These are phyloP conservation scores for Ceratobasidium sp. DNA, from an alignment of 1,284 basidiomycete genomes.

Conservation along the genomic window DNA sequence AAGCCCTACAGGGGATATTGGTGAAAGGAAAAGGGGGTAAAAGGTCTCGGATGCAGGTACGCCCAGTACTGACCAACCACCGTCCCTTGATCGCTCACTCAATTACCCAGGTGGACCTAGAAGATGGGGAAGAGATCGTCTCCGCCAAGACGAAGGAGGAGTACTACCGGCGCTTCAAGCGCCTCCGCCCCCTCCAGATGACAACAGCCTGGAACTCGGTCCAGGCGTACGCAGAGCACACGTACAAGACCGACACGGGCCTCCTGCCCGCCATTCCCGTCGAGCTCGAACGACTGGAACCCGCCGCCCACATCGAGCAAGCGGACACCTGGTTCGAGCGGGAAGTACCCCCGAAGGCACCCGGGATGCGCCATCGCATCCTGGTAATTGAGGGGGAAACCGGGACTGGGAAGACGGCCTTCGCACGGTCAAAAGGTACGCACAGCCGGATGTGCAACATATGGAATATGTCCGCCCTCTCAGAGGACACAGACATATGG, in stretches of 20 bases:
- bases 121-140: background rate
- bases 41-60: background rate
- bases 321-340: background rate
- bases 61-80: too few species aligned
- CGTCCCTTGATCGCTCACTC: too few species aligned
- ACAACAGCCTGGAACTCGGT: constrained; percentile 7
- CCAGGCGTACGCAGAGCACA: background rate
- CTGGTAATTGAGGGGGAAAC: constrained; percentile 8
- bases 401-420: background rate
- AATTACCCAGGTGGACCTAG: background rate
- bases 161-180: background rate
- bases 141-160: background rate
- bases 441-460: background rate
- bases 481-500: too few species aligned
- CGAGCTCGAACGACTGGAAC: background rate
- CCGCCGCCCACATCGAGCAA: background rate
- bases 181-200: background rate
- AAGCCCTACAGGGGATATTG: too few species aligned
- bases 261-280: background rate
- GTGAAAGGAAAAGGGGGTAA: background rate
- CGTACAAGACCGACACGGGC: background rate
- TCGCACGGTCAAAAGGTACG: background rate
- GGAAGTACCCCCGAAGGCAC: background rate
- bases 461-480: too few species aligned
- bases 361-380: background rate